A percentile compares a stretch with the other conserved stretches of the same genome.
Conservation (phyloP, 2,329 filamentous ascomycete species). For the Monilinia vaccinii-corymbosi region DNA sequence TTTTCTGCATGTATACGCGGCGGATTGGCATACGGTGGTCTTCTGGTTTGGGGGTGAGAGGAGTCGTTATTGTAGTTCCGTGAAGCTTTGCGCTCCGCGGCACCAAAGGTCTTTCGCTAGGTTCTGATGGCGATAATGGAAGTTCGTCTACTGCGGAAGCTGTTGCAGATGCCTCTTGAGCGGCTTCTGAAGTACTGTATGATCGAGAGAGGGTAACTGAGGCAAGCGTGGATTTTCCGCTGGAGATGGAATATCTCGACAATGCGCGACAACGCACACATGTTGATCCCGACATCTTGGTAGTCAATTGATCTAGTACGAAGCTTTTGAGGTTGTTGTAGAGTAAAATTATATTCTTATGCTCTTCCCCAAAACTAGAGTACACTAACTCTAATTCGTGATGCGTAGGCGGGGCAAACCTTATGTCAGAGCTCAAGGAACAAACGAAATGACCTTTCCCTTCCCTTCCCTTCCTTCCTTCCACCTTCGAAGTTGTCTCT, state of each 20-base stretch:
- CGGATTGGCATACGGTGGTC: not conserved
- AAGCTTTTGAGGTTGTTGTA: not conserved
- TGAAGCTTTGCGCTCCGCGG: conserved; percentile 4
- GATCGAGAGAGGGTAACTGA: not conserved
- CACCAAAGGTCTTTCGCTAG: not conserved
- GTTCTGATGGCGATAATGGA: not conserved
- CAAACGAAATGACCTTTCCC: too few species aligned
- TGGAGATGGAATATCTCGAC: not conserved
- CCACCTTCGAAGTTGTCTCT: not conserved
- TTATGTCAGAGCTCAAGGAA: not conserved
- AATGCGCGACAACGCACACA: conserved; percentile 18
- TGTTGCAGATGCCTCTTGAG: not conserved
- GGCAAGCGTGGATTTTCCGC: not conserved
- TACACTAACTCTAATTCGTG: not conserved
- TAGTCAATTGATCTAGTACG: not conserved
- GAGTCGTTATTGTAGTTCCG: not conserved
- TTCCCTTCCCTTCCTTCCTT: too few species aligned
- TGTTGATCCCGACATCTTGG: conserved; percentile 4
- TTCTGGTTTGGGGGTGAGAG: conserved; percentile 1
- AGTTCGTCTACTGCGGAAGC: not conserved
- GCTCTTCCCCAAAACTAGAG: too few species aligned
- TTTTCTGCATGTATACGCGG: not conserved
- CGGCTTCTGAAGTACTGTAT: not conserved
- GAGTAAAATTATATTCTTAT: not conserved
- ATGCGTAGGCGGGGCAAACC: not conserved